A percentile compares a stretch with the other conserved stretches of the same genome.
These are phyloP conservation scores for Acanthamoeba triangularis DNA, from an alignment of 208 protist genomes.

Conservation along the genomic window DNA sequence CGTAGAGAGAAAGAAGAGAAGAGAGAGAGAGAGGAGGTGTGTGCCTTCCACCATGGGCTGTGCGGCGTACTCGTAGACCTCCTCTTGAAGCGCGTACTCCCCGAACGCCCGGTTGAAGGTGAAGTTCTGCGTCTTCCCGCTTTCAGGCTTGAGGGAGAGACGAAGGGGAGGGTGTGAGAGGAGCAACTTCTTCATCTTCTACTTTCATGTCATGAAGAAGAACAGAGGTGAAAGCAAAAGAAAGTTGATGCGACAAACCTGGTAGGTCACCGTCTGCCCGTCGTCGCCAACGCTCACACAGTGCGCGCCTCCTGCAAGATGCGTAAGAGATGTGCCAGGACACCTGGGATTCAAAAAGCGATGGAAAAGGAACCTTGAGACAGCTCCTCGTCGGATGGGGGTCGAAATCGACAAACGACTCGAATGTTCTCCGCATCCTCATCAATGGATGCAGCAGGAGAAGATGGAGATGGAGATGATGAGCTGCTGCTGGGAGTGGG, in stretches of 20 bases:
- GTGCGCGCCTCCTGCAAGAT: not conserved
- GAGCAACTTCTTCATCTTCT: not conserved
- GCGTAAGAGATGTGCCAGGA: not conserved
- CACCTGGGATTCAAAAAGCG: not conserved
- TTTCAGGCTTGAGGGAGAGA: not conserved
- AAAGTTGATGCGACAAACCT: not conserved
- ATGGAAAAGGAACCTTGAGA: not conserved
- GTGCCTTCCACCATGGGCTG: slow-evolving; percentile 27
- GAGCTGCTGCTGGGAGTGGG: not conserved
- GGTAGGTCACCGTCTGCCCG: not conserved
- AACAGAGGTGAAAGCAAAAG: not conserved
- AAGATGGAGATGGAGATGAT: not conserved
- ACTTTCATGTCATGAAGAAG: not conserved
- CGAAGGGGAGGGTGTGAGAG: not conserved
- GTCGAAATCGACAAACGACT: slow-evolving; percentile 55
- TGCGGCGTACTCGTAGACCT: slow-evolving; percentile 54
- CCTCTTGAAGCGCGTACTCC: slow-evolving; percentile 9
- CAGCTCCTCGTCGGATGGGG: not conserved
- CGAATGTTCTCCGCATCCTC: slow-evolving; percentile 44
- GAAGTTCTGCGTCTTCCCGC: not conserved
- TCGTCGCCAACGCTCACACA: not conserved
- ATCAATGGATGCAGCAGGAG: not conserved
- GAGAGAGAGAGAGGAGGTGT: not conserved
- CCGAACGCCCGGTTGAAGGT: slow-evolving; percentile 39
- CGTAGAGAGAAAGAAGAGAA: not conserved